Conservation (phyloP, 495 filamentous ascomycete genomes). For the Cercophora newfieldiana region DNA sequence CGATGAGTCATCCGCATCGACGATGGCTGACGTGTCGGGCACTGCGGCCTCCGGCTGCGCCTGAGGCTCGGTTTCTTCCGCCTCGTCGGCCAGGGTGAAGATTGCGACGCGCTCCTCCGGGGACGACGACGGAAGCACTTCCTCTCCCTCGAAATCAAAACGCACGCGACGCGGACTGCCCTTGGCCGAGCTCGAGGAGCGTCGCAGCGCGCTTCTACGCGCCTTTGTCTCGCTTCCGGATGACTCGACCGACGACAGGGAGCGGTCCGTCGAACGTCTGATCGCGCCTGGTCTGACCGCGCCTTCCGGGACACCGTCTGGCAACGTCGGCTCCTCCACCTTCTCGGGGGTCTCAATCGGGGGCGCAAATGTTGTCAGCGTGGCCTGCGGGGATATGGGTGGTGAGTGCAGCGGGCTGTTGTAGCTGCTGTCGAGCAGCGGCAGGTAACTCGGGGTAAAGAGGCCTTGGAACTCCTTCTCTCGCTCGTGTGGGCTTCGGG, state of each 20-base stretch:
- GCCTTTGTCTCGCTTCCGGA: conserved; percentile 41
- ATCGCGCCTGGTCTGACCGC: conserved; percentile 20
- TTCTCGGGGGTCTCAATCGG: conserved; percentile 27
- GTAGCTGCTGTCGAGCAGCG: conserved; percentile 51
- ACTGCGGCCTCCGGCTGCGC: conserved; percentile 15
- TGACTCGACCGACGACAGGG: conserved; percentile 44
- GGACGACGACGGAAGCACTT: conserved; percentile 53
- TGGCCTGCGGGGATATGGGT: conserved; percentile 20
- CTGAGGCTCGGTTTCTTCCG: conserved; percentile 7
- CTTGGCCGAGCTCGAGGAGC: conserved; percentile 47
- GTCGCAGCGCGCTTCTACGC: conserved; percentile 51
- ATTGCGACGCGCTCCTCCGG: conserved; percentile 30
- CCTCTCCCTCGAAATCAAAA: conserved; percentile 53
- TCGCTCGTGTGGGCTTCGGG: conserved; percentile 48
- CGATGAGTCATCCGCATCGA: conserved; percentile 27
- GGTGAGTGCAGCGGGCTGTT: conserved; percentile 22
- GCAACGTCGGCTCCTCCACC: conserved; percentile 32
- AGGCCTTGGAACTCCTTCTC: conserved; percentile 60
- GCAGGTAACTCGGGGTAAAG: conserved; percentile 61
- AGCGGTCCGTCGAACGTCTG: conserved; percentile 37
- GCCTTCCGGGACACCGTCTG: not conserved
- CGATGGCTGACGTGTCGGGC: conserved; percentile 22
- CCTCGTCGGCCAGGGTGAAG: conserved; percentile 17
- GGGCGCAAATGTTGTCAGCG: conserved; percentile 19
- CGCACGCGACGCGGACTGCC: conserved; percentile 55